Conservation (phyloP, 164 flowering plant genomes). For the Akebia trifoliata region DNA sequence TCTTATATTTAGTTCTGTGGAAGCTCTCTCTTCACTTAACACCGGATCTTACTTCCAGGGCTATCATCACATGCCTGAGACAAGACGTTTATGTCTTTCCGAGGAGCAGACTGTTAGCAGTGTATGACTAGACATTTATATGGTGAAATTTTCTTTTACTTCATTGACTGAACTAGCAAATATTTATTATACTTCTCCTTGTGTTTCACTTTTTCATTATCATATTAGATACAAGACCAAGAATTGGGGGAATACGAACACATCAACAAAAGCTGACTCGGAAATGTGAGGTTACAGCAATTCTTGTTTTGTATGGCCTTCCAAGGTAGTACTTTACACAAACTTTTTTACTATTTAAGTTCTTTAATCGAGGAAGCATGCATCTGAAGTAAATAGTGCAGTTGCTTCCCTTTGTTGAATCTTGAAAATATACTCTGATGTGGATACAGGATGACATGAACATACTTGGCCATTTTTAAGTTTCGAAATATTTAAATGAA, state of each 20-base stretch:
- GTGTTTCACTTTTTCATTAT: neutral
- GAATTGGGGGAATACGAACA: conserved; percentile 66
- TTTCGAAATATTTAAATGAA: too few relatives aligned
- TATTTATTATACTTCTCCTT: too few relatives aligned
- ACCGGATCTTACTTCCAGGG: conserved; percentile 47
- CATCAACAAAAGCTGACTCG: too few relatives aligned
- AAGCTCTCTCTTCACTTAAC: conserved; percentile 39
- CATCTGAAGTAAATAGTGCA: too few relatives aligned
- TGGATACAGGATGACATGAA: too few relatives aligned
- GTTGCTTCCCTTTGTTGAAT: neutral
- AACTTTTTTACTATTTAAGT: neutral
- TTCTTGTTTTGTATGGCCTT: conserved; percentile 84
- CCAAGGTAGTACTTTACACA: conserved; percentile 50
- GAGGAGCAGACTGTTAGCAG: conserved; percentile 93
- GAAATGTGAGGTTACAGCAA: too few relatives aligned
- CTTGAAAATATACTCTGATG: neutral
- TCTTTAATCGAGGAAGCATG: too few relatives aligned
- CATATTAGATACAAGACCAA: conserved; percentile 62
- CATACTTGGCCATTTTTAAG: too few relatives aligned
- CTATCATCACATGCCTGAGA: conserved; percentile 93
- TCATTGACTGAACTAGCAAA: too few relatives aligned
- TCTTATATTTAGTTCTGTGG: too few relatives aligned
- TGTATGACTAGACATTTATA: conserved; percentile 39
- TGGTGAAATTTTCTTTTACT: too few relatives aligned
- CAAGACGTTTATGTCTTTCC: conserved; percentile 92